Percentiles rank a stretch among this genome's conserved stretches.
Conservation (phyloP, 371 early-diverging fungal genomes). For the Basidiobolus meristosporus region DNA sequence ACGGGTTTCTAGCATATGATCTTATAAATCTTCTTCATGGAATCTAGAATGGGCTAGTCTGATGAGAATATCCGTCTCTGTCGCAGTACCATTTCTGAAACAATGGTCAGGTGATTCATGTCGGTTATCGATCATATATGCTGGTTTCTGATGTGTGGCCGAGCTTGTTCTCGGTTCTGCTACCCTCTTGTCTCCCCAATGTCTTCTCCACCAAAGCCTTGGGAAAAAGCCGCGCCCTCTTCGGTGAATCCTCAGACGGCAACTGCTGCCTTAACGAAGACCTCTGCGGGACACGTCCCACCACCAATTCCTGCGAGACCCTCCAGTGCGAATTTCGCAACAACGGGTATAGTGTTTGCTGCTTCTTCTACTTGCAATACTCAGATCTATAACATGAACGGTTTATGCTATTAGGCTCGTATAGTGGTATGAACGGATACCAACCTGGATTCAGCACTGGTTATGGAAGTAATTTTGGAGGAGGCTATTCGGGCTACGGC, state of each 20-base stretch:
- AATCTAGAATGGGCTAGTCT: no score
- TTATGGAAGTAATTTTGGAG: neutral
- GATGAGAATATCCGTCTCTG: no score
- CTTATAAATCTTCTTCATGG: no score
- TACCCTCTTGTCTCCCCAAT: slow-evolving; percentile 11
- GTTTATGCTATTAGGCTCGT: neutral
- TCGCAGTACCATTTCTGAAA: no score
- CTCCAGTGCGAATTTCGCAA: slow-evolving; percentile 7
- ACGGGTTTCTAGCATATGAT: no score
- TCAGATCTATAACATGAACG: neutral
- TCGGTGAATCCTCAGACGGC: slow-evolving; percentile 5
- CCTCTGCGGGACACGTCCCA: slow-evolving; percentile 10
- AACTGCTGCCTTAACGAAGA: slow-evolving; percentile 9
- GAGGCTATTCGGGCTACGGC: slow-evolving; percentile 13
- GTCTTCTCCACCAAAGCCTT: slow-evolving; percentile 89
- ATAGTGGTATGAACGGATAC: neutral
- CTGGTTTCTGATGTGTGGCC: slow-evolving; percentile 4
- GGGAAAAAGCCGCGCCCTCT: slow-evolving; percentile 45
- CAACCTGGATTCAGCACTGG: neutral
- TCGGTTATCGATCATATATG: neutral
- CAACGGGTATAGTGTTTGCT: slow-evolving; percentile 5
- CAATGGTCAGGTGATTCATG: neutral
- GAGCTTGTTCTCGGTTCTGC: neutral
- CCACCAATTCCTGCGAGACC: slow-evolving; percentile 10
- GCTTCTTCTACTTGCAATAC: neutral